Base-by-base conservation (phyloP, 805 yeast species). In the Candida sanyiensis region DNA sequence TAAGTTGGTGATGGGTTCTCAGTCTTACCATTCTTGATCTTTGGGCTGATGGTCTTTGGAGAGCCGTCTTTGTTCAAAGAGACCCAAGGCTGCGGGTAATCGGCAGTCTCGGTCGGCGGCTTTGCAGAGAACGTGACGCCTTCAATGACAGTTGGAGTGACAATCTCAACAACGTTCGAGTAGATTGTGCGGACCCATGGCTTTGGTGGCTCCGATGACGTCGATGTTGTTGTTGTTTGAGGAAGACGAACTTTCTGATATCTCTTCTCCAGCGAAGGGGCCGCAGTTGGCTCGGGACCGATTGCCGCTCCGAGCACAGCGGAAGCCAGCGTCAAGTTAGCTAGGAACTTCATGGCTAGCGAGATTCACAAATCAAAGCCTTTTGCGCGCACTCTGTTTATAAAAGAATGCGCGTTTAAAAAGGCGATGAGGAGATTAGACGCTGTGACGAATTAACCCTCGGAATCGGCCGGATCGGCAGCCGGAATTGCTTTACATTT, bases 151-250 rank as follows among this genome's bases (percentile, higher is more conserved):
- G 67, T 66, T 3, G 94, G 87, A 0, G 90, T 86, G 45, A 81
- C 80, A 22, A 83, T 67, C 54, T 83, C 93, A 6, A 50, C 63
- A 9, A 70, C 52, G 2, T 72, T 61, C 1, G 68, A 68, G 45
- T 77, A 77, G 33, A 83, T 72, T 0, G 94, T 84, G 57, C 95
- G 72, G 12, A 70, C 37, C 95, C 95, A 85, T 2, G 87, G 80
- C 39, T 64, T 64, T 4, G 75, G 79, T 1, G 58, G 52, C 28
- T 67, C 73, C 3, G 65, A 54, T 0, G 66, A 54, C 2, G 52
- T 21, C 5, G 64, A 43, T 18, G 61, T 56, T n/a, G 61, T 59
- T 33, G 58, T 58, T 26, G 67, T 63, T 16, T 33, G 22, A n/a
- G 51, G 49, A 7, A 51, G 48, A 35, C 60, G 52, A 2, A 60